A percentile compares a stretch with the other conserved stretches of the same genome.
These are phyloP conservation scores for Medakamo hakoo DNA, from an alignment of 139 green algal species.

Conservation along the genomic window DNA sequence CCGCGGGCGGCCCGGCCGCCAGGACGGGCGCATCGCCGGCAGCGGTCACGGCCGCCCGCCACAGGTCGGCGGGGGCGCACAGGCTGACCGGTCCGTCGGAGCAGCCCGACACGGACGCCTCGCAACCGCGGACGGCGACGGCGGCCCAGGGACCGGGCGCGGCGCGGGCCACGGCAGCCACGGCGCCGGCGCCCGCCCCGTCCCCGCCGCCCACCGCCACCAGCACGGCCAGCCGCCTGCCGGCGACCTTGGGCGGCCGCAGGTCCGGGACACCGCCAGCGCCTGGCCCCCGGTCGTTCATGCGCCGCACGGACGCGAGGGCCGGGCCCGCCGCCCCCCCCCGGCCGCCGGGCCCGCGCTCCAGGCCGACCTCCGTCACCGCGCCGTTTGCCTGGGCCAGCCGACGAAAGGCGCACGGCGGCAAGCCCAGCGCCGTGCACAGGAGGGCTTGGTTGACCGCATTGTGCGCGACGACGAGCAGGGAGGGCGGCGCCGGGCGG, in stretches of 20 bases:
- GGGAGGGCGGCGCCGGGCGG: conserved; percentile 4
- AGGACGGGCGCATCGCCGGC: background rate
- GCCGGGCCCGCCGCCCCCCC: too few species aligned
- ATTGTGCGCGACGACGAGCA: conserved; percentile 91
- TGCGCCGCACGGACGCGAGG: background rate
- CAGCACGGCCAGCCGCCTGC: background rate
- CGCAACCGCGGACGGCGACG: background rate
- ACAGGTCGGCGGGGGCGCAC: too few species aligned
- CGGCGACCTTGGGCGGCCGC: background rate
- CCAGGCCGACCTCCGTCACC: background rate
- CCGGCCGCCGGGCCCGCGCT: too few species aligned
- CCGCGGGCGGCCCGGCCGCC: too few species aligned
- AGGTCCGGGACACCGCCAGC: background rate
- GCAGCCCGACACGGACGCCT: background rate
- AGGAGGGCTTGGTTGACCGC: conserved; percentile 81
- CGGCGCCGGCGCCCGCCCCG: too few species aligned
- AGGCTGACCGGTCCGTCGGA: background rate
- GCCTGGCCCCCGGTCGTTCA: background rate
- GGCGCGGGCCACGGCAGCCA: background rate
- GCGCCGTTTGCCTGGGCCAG: conserved; percentile 39
- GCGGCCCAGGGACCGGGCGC: too few species aligned
- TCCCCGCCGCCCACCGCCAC: background rate
- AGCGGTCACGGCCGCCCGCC: too few species aligned
- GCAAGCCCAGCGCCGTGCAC: conserved; percentile 52
- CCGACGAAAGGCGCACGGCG: conserved; percentile 54